These are phyloP conservation scores for Taiwanofungus camphoratus DNA, from an alignment of 1,284 basidiomycete species.

Conservation along the genomic window DNA sequence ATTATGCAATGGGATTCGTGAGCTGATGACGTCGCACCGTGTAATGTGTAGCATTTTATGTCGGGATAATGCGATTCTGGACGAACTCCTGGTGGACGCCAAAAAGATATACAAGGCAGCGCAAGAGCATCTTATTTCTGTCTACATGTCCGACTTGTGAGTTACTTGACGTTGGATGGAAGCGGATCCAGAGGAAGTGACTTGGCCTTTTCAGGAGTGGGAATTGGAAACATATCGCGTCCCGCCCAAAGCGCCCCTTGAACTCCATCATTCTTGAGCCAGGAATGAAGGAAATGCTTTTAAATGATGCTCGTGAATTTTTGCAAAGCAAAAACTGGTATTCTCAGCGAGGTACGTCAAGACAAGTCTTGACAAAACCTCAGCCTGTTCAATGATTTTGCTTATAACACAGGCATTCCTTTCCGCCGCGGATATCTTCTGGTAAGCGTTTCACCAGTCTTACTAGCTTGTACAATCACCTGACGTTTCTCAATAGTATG, in stretches of 20 bases:
- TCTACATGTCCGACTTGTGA: conserved; percentile 49
- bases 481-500: conserved; percentile 39
- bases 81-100: conserved; percentile 49
- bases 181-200: not conserved
- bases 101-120: conserved; percentile 46
- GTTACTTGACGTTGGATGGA: conserved; percentile 11
- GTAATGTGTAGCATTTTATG: conserved; percentile 42
- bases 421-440: conserved; percentile 70
- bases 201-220: conserved; percentile 19
- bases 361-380: too few relatives aligned
- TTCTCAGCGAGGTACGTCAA: conserved; percentile 34
- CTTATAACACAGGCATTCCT: conserved; percentile 41
- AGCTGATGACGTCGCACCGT: too few relatives aligned
- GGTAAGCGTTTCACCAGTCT: conserved; percentile 27
- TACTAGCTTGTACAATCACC: conserved; percentile 8
- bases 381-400: not conserved
- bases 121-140: conserved; percentile 46
- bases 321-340: conserved; percentile 65
- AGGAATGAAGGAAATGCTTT: conserved; percentile 54
- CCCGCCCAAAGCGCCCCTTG: conserved; percentile 57
- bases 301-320: conserved; percentile 66
- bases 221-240: conserved; percentile 50
- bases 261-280: conserved; percentile 63
- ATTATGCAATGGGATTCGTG: not conserved
- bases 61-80: conserved; percentile 40